Conservation (phyloP, 148 eudicot genomes). For the Rhododendron kiyosumense region DNA sequence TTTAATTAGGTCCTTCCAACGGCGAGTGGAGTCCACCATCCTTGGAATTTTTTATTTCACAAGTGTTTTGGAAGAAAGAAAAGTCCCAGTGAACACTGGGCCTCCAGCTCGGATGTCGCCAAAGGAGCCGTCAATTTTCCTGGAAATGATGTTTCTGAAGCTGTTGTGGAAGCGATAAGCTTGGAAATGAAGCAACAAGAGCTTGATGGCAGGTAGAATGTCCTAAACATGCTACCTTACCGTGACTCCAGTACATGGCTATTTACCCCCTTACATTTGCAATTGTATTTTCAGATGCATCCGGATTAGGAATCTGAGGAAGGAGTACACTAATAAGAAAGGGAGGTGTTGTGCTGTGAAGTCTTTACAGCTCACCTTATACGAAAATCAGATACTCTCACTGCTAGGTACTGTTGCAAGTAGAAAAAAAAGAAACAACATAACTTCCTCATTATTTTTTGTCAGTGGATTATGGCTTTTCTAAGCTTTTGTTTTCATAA, state of each 20-base stretch:
- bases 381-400: slow-evolving; percentile 93
- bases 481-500: not conserved
- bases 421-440: not conserved
- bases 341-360: slow-evolving; percentile 85
- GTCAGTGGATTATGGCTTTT: not conserved
- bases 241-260: not conserved
- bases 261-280: not conserved
- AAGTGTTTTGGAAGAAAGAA: slow-evolving; percentile 44
- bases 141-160: slow-evolving; percentile 26
- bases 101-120: slow-evolving; percentile 25
- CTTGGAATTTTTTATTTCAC: slow-evolving; percentile 48
- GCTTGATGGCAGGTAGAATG: slow-evolving; percentile 68
- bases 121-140: slow-evolving; percentile 16
- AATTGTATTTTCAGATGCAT: slow-evolving; percentile 68
- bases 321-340: slow-evolving; percentile 59
- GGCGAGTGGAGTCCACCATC: slow-evolving; percentile 41
- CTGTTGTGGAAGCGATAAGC: slow-evolving; percentile 65
- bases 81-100: slow-evolving; percentile 21
- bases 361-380: slow-evolving; percentile 72
- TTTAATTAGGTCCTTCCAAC: slow-evolving; percentile 54
- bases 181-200: slow-evolving; percentile 99
- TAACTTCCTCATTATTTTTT: not conserved
- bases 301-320: slow-evolving; percentile 78
- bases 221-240: not conserved
- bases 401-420: slow-evolving; percentile 62